These are phyloP conservation scores for Zygotorulaspora danielsina DNA, from an alignment of 805 yeast genomes.

Conservation along the genomic window DNA sequence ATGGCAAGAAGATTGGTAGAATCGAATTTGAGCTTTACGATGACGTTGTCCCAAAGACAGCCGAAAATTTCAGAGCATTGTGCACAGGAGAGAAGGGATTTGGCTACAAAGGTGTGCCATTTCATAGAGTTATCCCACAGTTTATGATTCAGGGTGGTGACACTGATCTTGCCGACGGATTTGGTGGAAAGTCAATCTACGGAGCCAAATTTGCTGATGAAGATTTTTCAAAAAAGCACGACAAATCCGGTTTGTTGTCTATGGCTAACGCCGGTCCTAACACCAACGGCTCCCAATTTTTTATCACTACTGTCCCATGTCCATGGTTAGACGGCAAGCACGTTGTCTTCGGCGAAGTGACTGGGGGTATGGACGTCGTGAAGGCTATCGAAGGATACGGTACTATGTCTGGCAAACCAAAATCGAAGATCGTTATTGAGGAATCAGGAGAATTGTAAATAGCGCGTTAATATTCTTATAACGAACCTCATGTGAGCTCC, in stretches of 20 bases:
- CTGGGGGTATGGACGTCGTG: slow-evolving; percentile 58
- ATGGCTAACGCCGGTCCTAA: slow-evolving; percentile 95
- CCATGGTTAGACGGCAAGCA: slow-evolving; percentile 79
- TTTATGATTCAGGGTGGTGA: slow-evolving; percentile 98
- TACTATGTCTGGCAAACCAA: slow-evolving; percentile 61
- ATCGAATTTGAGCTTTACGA: slow-evolving; percentile 37
- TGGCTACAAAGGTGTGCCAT: slow-evolving; percentile 78
- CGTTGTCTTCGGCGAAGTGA: slow-evolving; percentile 74
- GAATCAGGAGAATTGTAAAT: slow-evolving; percentile 49
- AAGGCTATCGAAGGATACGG: slow-evolving; percentile 62
- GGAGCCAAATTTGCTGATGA: slow-evolving; percentile 58
- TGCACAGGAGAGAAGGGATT: slow-evolving; percentile 87
- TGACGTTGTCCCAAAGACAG: slow-evolving; percentile 63
- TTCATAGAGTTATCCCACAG: slow-evolving; percentile 93
- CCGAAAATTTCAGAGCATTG: slow-evolving; percentile 76
- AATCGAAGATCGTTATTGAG: slow-evolving; percentile 58
- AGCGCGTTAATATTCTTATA: slow-evolving; percentile 1
- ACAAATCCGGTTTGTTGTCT: slow-evolving; percentile 74
- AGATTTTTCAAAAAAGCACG: slow-evolving; percentile 70
- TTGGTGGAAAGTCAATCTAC: slow-evolving; percentile 88
- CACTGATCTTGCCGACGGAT: slow-evolving; percentile 80
- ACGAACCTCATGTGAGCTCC: slow-evolving; percentile 5
- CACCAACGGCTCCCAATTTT: slow-evolving; percentile 90
- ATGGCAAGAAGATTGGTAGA: slow-evolving; percentile 42
- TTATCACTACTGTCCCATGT: slow-evolving; percentile 74